Base-by-base conservation (phyloP, 2,329 filamentous ascomycete species). In the Cercospora janseana region DNA sequence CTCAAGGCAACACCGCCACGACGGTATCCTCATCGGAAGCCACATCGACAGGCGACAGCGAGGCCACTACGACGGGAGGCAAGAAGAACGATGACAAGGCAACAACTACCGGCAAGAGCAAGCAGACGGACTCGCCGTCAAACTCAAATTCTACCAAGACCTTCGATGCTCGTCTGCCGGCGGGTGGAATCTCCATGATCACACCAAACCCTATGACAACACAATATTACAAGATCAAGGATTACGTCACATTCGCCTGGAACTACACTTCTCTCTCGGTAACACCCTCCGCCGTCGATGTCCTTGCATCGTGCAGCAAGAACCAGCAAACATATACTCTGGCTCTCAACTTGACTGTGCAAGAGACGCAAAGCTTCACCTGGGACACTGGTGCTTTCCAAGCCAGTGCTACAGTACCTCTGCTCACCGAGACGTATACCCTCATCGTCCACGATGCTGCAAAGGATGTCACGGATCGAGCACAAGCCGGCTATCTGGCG, bases 181-280 rank as follows among this genome's bases (percentile, higher is more conserved):
- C 79, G 3, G 83, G 83, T 37, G 82, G 81, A 46, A 72, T 85
- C 48, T 72, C 74, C 35, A 81, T 86, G 79, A 70, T 84, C 47
- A 82, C 79, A 4, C 83, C 83, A 2, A 70, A 72, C 42, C 71
- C 72, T 6, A 71, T 75, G 12, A 69, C 75, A 4, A 59, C 62
- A 6, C 75, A 77, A 47, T 85, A 79, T 69, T 85, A 82, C 74
- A 85, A 83, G 66, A 78, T 85, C 58, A 79, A 79, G 13, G 74
- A 85, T 35, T 75, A 72, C 52, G 70, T 85, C 23, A 85, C 82
- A 0, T 83, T 86, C 58, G 77, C 73, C 15, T 86, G 83, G 82
- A 86, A 86, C 68, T 86, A 85, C 68, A 86, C 83, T 10, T 82
- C 79, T 8, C 70, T 86, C 18, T 75, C 72, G 15, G 72, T 78